Conservation (phyloP, 192 early-diverging fungal species). For the Coemansia sp. region DNA sequence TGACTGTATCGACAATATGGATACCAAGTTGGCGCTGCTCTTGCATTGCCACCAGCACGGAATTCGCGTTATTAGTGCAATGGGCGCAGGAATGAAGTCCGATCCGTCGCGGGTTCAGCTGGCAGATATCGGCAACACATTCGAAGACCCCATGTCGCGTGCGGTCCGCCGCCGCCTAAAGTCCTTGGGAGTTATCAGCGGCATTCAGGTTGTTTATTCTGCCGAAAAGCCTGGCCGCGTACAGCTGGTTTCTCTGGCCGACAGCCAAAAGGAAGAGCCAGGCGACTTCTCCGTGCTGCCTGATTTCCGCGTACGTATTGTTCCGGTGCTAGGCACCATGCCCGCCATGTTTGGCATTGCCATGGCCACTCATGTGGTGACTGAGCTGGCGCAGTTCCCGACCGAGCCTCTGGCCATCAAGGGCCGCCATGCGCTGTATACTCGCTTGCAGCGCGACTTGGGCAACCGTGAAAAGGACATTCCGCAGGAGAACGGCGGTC, state of each 20-base stretch:
- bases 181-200: conserved; percentile 65
- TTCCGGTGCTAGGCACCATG: conserved; percentile 82
- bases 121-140: conserved; percentile 90
- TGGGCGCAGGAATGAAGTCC: conserved; percentile 96
- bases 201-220: conserved; percentile 93
- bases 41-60: conserved; percentile 76
- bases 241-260: conserved; percentile 84
- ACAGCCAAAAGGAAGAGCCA: conserved; percentile 74
- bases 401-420: conserved; percentile 74
- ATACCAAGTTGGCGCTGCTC: conserved; percentile 88
- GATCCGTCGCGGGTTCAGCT: conserved; percentile 96
- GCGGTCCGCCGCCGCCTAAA: conserved; percentile 76
- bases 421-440: conserved; percentile 69
- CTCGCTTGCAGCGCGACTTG: conserved; percentile 71
- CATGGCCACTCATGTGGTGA: conserved; percentile 84
- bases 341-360: conserved; percentile 94
- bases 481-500: conserved; percentile 16
- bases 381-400: conserved; percentile 61
- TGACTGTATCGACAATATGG: conserved; percentile 95
- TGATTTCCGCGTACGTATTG: conserved; percentile 85
- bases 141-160: conserved; percentile 91
- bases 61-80: conserved; percentile 83
- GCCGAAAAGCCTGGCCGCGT: conserved; percentile 92
- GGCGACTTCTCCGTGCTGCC: conserved; percentile 92
- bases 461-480: conserved; percentile 54